phyloP scores from a whole-genome alignment of 2,329 filamentous ascomycete genomes.

The Grosmannia serpens region DNA sequence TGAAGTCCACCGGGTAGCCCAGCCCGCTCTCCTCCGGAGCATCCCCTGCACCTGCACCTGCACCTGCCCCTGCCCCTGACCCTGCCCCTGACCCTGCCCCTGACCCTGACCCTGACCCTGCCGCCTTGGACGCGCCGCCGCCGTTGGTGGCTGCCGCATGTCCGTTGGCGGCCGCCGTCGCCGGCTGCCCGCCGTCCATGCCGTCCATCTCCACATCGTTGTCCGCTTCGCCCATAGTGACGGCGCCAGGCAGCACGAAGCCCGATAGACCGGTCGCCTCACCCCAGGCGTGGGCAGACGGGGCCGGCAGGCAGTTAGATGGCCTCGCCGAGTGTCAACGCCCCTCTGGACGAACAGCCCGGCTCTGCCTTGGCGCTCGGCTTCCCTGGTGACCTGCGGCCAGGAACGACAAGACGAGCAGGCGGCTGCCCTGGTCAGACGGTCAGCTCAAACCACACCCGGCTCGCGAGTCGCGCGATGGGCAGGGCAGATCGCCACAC shows the following conservation, averaged over 20 bases:
- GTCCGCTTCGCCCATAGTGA: conserved; percentile 7
- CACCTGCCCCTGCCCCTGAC: no score
- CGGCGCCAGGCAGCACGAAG: background rate
- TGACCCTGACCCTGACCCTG: background rate
- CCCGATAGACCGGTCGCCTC: conserved; percentile 1
- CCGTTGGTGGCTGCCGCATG: background rate
- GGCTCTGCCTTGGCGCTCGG: no score
- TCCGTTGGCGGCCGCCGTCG: background rate
- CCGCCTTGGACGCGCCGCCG: background rate
- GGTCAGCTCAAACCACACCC: no score
- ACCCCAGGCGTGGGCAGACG: background rate
- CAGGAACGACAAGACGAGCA: background rate
- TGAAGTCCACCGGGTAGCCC: conserved; percentile 22
- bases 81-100: no score
- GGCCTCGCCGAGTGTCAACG: no score
- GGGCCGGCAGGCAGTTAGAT: no score
- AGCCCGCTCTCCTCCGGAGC: conserved; percentile 23
- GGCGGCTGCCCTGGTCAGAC: background rate
- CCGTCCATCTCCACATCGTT: conserved; percentile 15
- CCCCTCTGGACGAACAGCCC: no score
- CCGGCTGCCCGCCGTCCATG: background rate
- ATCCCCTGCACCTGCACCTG: no score
- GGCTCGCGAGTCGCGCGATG: no score
- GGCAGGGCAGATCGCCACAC: no score
- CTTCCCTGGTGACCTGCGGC: no score